These are phyloP conservation scores for Misopates orontium DNA, from an alignment of 257 asterid genomes.

Conservation along the genomic window DNA sequence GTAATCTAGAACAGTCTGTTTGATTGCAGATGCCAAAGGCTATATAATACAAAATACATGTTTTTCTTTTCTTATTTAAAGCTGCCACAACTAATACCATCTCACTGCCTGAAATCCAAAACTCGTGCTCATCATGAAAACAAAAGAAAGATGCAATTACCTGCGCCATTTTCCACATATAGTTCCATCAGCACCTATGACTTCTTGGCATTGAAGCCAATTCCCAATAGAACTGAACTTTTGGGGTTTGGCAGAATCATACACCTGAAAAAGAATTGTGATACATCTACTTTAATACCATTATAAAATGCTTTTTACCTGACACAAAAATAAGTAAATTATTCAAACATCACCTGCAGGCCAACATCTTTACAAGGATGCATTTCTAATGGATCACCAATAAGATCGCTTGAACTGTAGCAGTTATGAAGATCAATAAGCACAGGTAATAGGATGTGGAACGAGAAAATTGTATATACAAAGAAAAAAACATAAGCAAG, in stretches of 20 bases:
- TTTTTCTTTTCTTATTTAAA: constrained; percentile 16
- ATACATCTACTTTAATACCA: constrained; percentile 25
- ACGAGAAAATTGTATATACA: constrained; percentile 2
- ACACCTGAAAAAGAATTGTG: constrained; percentile 41
- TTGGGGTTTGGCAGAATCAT: constrained; percentile 30
- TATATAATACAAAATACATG: background rate
- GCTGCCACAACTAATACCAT: constrained; percentile 6
- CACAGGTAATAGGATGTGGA: constrained; percentile 21
- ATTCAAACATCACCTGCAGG: constrained; percentile 51
- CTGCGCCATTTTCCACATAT: constrained; percentile 94
- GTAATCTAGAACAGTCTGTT: background rate
- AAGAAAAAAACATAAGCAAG: constrained; percentile 13
- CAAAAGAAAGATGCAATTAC: constrained; percentile 33
- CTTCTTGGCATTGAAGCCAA: constrained; percentile 86
- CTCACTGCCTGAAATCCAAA: constrained; percentile 1
- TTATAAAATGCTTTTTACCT: constrained; percentile 18
- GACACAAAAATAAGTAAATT: constrained; percentile 23
- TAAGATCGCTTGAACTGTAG: constrained; percentile 50
- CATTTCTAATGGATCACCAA: constrained; percentile 52
- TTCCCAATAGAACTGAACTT: constrained; percentile 62
- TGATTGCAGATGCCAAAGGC: constrained; percentile 7
- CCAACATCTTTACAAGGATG: constrained; percentile 26
- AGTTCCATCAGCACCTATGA: constrained; percentile 58
- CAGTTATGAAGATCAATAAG: constrained; percentile 36
- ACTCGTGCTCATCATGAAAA: constrained; percentile 4